Conservation (phyloP, 208 protist species). For the Trypanosoma platydactyli region DNA sequence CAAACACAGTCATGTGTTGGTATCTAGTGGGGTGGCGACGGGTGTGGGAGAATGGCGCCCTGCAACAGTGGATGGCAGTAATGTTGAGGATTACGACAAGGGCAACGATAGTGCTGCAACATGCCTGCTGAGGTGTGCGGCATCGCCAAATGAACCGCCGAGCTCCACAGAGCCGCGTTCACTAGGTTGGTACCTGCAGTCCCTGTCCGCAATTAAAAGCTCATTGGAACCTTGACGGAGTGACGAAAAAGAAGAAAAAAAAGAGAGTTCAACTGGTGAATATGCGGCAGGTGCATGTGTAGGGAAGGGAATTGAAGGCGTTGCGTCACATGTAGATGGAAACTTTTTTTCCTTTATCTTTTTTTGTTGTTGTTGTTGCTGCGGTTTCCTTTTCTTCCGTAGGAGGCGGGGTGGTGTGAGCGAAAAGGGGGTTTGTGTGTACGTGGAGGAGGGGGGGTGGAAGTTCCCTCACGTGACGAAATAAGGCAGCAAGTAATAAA, state of each 20-base stretch:
- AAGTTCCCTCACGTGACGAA: constrained; percentile 11
- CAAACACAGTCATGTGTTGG: too few species aligned
- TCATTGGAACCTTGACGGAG: constrained; percentile 8
- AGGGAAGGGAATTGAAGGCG: too few species aligned
- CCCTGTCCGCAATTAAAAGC: constrained; percentile 29
- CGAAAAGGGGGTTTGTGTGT: not conserved
- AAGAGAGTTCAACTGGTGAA: not conserved
- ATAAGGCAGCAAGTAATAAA: not conserved
- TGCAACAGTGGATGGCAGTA: not conserved
- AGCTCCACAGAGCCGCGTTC: constrained; percentile 8
- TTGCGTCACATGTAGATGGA: too few species aligned
- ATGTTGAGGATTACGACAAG: not conserved
- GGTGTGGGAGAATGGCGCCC: not conserved
- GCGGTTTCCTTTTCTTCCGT: constrained; percentile 19
- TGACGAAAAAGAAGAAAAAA: not conserved
- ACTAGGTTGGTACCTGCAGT: constrained; percentile 34
- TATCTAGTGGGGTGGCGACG: not conserved
- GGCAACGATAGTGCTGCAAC: too few species aligned
- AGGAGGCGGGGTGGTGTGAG: not conserved
- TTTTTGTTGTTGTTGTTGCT: constrained; percentile 13
- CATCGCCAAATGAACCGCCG: not conserved
- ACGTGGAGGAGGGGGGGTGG: not conserved
- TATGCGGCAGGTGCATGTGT: not conserved
- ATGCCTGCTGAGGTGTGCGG: not conserved
- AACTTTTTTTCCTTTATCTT: constrained; percentile 21